Percentiles rank a stretch among this genome's conserved stretches.
Conservation (phyloP, 2,329 filamentous ascomycete genomes). For the Alternaria angustiovoidea region DNA sequence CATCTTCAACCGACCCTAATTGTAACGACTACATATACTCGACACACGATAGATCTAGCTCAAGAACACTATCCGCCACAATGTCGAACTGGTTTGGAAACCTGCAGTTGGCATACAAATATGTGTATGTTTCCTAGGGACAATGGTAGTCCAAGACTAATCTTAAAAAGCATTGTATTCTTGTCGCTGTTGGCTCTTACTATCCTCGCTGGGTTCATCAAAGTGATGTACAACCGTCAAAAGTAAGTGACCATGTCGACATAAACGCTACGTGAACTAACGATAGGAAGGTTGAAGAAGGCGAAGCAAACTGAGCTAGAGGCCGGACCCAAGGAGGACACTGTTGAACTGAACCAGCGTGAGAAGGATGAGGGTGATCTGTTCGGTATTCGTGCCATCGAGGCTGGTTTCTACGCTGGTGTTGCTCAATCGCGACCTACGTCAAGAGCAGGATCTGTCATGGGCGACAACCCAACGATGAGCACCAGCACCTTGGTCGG, state of each 20-base stretch:
- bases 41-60: background rate
- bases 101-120: slow-evolving; percentile 50
- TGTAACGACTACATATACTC: background rate
- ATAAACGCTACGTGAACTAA: slow-evolving; percentile 16
- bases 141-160: background rate
- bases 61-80: background rate
- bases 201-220: slow-evolving; percentile 44
- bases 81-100: slow-evolving; percentile 45
- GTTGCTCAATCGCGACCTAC: slow-evolving; percentile 51
- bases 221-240: slow-evolving; percentile 46
- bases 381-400: slow-evolving; percentile 52
- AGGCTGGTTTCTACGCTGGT: slow-evolving; percentile 53
- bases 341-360: slow-evolving; percentile 45
- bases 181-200: slow-evolving; percentile 39
- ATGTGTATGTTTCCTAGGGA: slow-evolving; percentile 33
- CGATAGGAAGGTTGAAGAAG: slow-evolving; percentile 39
- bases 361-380: slow-evolving; percentile 52
- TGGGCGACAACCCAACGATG: slow-evolving; percentile 36
- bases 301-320: slow-evolving; percentile 38
- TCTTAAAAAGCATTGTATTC: slow-evolving; percentile 47
- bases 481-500: slow-evolving; percentile 48
- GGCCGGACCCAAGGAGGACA: slow-evolving; percentile 41
- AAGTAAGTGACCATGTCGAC: slow-evolving; percentile 38
- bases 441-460: slow-evolving; percentile 46
- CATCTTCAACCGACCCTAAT: background rate